Evolutionary conservation across 176 grass and related monocot genomes (phyloP), one percentile per base, ranked within the genome.

Genomic region (Oryza brachyantha): DNA sequence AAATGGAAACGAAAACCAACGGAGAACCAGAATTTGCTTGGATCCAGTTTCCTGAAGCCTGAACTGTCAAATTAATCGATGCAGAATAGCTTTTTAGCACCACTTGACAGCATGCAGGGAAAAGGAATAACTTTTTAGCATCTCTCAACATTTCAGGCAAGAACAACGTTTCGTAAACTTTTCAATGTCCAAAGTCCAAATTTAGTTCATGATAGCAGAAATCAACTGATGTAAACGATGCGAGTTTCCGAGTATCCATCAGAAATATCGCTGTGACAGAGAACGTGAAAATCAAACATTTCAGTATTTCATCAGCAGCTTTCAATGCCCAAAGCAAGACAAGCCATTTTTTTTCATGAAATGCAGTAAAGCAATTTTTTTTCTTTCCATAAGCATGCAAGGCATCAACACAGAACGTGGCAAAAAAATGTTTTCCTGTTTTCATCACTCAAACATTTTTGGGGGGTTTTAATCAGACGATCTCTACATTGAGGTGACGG

Each of bases 401-500:
- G 32, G 59, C 21, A 69, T 34, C 76, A 39, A 75, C 35, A 35
- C 61, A 64, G 29, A 31, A 14, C 16, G 11, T 50, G 63, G 27
- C 71, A 67, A 71, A 43, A 63, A 55, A n/a, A 2, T 5, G 45
- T 50, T 62, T 27, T 58, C 39, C 57, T n/a, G n/a, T n/a, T n/a
- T 42, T 74, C 25, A 38, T 59, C 38, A 13, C 37, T 68, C 36
- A 13, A 27, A 74, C 32, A 38, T 9, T 25, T 36, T 25, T 12
- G 24, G 21, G 79, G 13, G 5, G 37, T 19, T 55, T 55, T 1
- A 55, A 65, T n/a, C 43, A 80, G 17, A 84, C 13, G 29, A 38
- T 69, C 13, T 42, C 4, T 43, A 99, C 2, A 2, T 87, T 5
- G 88, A 74, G 72, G 90, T 95, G 70, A 99, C 90, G 54, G 86